Evolutionary conservation across 306 rosid species (phyloP), one percentile per base, ranked within the genome.

Genomic region (Vigna hirtella): DNA sequence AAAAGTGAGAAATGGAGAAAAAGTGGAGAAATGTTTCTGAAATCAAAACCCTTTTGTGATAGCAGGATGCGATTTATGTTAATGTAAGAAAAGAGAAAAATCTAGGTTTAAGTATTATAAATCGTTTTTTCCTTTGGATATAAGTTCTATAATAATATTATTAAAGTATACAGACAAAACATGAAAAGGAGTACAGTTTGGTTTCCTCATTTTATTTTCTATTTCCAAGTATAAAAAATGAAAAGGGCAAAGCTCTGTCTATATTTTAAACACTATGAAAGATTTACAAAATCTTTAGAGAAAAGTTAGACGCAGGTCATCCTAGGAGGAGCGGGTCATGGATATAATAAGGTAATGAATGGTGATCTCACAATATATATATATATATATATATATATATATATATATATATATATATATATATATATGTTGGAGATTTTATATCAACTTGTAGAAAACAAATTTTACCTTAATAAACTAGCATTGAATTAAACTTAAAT

Each of bases 231-330:
- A 9, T 57, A 0, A 22, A 10, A 36, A 57, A 24, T 3, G 4
- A 24, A 10, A 24, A 10, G 64, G 34, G 12, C 4, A 20, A 10
- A 57, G 11, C 22, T 24, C 2, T 24, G 26, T 24, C 26, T 26
- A 26, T 26, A 26, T 26, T 26, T 56, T 22, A 56, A 58, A 56
- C 63, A 56, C 62, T 56, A 9, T 20, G 2, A 22, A 24, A 24
- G 38, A 24, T 4, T 57, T 57, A 24, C 36, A 28, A 58, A 58
- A 24, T 66, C 22, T 66, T 66, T 0, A 20, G 38, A 65, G 50
- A 65, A 65, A 64, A 64, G 49, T 64, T 64, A n/a, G 70, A n/a
- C 4, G 47, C 49, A 64, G 70, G 18, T 13, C 32, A 38, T 64
- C 26, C 26, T 38, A 36, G 70, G 70, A 64, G 50, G 49, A 61